A percentile compares a stretch with the other conserved stretches of the same genome.
These are phyloP conservation scores for Juglanconis sp. DNA, from an alignment of 2,329 filamentous ascomycete species.

Conservation along the genomic window DNA sequence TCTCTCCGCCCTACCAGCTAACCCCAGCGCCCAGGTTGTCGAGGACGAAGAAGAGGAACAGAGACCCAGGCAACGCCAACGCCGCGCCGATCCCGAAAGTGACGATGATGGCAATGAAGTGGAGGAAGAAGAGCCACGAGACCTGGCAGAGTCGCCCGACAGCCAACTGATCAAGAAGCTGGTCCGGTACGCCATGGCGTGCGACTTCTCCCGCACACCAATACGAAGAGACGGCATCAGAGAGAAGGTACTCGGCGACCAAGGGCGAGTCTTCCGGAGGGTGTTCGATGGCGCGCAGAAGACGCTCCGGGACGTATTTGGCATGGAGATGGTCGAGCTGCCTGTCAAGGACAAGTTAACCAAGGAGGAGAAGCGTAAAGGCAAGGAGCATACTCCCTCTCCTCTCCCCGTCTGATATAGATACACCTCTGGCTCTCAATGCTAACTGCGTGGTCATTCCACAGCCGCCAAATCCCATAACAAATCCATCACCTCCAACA, in stretches of 20 bases:
- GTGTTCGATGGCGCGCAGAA: slow-evolving; percentile 77
- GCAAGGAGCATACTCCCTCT: slow-evolving; percentile 36
- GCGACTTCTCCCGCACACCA: slow-evolving; percentile 59
- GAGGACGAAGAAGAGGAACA: slow-evolving; percentile 41
- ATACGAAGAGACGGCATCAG: slow-evolving; percentile 62
- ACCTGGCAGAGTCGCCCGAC: slow-evolving; percentile 41
- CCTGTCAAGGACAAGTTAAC: slow-evolving; percentile 79
- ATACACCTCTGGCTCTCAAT: no score
- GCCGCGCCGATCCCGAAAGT: slow-evolving; percentile 29
- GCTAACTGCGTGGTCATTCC: neutral
- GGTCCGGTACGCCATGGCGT: slow-evolving; percentile 66
- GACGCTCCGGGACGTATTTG: slow-evolving; percentile 69
- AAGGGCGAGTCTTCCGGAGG: slow-evolving; percentile 66
- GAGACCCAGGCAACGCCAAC: slow-evolving; percentile 38
- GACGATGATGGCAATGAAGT: slow-evolving; percentile 32
- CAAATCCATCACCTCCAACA: slow-evolving; percentile 52
- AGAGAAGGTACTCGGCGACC: slow-evolving; percentile 70
- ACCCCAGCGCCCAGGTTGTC: neutral
- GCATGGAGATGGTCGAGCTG: slow-evolving; percentile 89
- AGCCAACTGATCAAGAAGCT: slow-evolving; percentile 61
- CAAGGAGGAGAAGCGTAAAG: slow-evolving; percentile 72
- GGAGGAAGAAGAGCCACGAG: slow-evolving; percentile 25
- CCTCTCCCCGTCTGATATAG: no score
- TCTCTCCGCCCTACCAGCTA: neutral
- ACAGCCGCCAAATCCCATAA: slow-evolving; percentile 45